phyloP scores from a whole-genome alignment of 1,284 basidiomycete genomes.

The Psilocybe mexicana region DNA sequence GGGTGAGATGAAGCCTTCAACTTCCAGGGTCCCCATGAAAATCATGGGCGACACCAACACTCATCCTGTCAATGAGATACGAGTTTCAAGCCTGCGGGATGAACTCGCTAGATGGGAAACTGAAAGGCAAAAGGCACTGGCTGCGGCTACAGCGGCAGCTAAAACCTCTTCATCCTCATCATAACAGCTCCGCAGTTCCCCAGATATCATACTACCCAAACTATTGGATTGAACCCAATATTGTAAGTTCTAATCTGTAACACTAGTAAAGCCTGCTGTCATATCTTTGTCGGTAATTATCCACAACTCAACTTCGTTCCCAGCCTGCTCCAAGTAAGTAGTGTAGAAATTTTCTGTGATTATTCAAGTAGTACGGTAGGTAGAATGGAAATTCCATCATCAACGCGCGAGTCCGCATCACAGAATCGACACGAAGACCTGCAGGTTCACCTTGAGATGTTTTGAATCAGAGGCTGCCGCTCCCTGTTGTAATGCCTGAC shows the following conservation, averaged over 20 bases:
- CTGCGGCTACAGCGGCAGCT: neutral
- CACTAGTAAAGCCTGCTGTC: neutral
- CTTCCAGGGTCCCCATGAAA: conserved; percentile 30
- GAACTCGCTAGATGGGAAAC: conserved; percentile 71
- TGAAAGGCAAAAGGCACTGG: conserved; percentile 39
- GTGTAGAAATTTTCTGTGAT: neutral
- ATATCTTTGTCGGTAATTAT: neutral
- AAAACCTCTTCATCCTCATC: neutral
- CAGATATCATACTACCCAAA: neutral
- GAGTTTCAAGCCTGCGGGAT: conserved; percentile 55
- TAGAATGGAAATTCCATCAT: neutral
- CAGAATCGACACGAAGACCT: neutral
- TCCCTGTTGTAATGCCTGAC: conserved; percentile 30
- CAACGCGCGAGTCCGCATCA: neutral
- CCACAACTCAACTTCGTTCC: neutral
- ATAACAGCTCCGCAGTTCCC: neutral
- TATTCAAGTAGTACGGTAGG: neutral
- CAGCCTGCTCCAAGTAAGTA: neutral
- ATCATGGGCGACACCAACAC: conserved; percentile 48
- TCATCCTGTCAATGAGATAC: conserved; percentile 65
- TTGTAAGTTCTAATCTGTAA: neutral
- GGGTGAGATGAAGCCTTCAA: conserved; percentile 16
- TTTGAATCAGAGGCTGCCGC: conserved; percentile 6
- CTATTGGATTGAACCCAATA: neutral
- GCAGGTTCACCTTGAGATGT: neutral